Evolutionary conservation across 257 asterid genomes (phyloP), one percentile per base, ranked within the genome.

Genomic region (Primulina tabacum): DNA sequence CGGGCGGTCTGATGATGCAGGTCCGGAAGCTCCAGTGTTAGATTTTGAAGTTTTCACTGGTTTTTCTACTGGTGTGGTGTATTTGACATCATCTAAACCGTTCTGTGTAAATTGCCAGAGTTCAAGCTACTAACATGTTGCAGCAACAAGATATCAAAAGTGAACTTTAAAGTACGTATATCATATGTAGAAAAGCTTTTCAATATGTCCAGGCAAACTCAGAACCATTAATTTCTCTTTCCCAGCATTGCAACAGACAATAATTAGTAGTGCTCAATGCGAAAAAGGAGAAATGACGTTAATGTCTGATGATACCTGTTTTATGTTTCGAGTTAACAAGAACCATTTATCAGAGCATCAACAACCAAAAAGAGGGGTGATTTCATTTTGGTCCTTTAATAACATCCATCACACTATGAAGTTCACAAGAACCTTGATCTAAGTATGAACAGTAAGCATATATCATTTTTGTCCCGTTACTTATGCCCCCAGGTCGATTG

Each of bases 1-100:
- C 4, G 99, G 99, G 7, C 99, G 96, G 58, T 94, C 96, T 1
- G 93, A 76, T 30, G 99, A 80, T 58, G 90, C 81, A 4, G 92
- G 86, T 64, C 86, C 88, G 8, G 86, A 73, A 34, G 83, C 76
- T 67, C 79, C 82, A 6, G 86, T 62, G 10, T 85, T 20, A 14
- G 97, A 77, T 80, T 85, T 94, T 8, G 89, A 80, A 56, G 93
- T 71, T 83, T 82, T 91, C 35, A 76, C 72, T 2, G 96, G 97
- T 79, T 86, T 94, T 77, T 87, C 97, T 55, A 71, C 74, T 4
- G 96, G 97, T 7, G 69, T 82, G 35, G 77, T 16, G 38, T 85
- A 88, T 82, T 89, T 94, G 33, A 82, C 64, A 40, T 84, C 68
- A 30, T 90, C 97, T 17, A 78, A 30, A 60, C 74, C 40, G 62